Evolutionary conservation across 768 basidiomycete genomes (phyloP), one percentile per base, ranked within the genome.

Genomic region (Collybia nuda): DNA sequence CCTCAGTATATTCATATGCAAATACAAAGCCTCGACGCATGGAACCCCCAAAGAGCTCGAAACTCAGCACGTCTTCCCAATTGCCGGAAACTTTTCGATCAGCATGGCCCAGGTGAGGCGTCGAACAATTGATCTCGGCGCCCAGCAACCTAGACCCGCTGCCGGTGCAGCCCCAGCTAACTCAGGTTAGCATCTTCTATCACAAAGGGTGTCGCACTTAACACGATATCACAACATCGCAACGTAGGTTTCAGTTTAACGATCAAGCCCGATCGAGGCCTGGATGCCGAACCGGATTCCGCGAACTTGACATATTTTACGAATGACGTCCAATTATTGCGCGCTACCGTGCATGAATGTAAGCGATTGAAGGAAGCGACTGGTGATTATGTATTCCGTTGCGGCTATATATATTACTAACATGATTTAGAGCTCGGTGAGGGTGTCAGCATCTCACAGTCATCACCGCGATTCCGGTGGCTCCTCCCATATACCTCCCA

Each of bases 211-310:
- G 35, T 26, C n/a, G 49, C 48, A 14, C 47, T 17, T 12, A 37
- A 36, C 28, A 41, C 9, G 14, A 32, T 32, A 32, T 11, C 6
- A 3, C 6, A 26, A 8, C 14, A 14, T 53, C 24, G 7, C 7
- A 26, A n/a, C n/a, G n/a, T n/a, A 86, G 85, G 78, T 14, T 74
- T 86, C 48, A 71, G 66, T 15, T 64, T 88, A n/a, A 80, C 76
- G 1, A 71, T 88, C 44, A 73, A 69, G 19, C 68, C 77, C 8
- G 78, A 75, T 5, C 70, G 74, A 50, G 67, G 67, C 14, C 55
- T 28, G 11, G 41, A 50, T 61, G n/a, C 32, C 50, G 18, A 51
- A 44, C 26, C 36, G 4, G 60, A 57, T 26, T 26, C 53, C 2
- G 62, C 65, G 37, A 69, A 77, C 2, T 62, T 79, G 8, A 67